Percentiles rank a stretch among this genome's conserved stretches.
Conservation (phyloP, 1,139 yeast genomes). For the Debaryomyces robertsiae region DNA sequence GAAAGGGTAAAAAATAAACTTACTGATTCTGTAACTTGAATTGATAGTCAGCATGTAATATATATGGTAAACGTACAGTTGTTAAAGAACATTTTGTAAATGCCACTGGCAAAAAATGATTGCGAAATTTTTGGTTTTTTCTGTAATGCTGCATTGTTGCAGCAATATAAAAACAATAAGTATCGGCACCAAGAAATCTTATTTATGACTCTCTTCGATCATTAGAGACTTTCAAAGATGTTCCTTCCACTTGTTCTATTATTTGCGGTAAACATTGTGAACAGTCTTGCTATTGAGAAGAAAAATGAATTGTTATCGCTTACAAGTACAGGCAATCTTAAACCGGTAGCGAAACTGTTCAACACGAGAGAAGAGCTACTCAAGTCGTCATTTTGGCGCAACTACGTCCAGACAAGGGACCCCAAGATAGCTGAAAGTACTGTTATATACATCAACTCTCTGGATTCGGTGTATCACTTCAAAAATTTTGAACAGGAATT, state of each 20-base stretch:
- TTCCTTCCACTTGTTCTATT: too few species aligned
- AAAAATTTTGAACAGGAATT: conserved; percentile 14
- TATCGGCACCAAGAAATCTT: too few species aligned
- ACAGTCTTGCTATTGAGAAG: too few species aligned
- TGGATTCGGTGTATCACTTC: conserved; percentile 19
- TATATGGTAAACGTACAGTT: not conserved
- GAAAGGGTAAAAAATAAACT: conserved; percentile 44
- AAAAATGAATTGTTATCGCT: too few species aligned
- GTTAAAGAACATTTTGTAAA: not conserved
- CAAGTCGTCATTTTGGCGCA: conserved; percentile 21
- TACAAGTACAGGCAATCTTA: not conserved
- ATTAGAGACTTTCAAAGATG: too few species aligned
- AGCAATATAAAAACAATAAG: too few species aligned
- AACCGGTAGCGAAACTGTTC: conserved; percentile 10
- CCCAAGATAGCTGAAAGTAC: conserved; percentile 17
- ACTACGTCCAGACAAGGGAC: conserved; percentile 15
- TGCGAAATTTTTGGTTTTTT: not conserved
- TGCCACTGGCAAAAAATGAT: not conserved
- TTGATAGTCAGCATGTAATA: conserved; percentile 5
- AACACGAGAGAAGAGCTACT: conserved; percentile 14
- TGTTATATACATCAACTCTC: conserved; percentile 17
- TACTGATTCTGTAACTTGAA: not conserved
- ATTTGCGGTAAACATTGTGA: too few species aligned
- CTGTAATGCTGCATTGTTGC: not conserved
- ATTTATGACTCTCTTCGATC: too few species aligned